phyloP scores from a whole-genome alignment of 768 basidiomycete genomes.

The Psilocybe azurescens region DNA sequence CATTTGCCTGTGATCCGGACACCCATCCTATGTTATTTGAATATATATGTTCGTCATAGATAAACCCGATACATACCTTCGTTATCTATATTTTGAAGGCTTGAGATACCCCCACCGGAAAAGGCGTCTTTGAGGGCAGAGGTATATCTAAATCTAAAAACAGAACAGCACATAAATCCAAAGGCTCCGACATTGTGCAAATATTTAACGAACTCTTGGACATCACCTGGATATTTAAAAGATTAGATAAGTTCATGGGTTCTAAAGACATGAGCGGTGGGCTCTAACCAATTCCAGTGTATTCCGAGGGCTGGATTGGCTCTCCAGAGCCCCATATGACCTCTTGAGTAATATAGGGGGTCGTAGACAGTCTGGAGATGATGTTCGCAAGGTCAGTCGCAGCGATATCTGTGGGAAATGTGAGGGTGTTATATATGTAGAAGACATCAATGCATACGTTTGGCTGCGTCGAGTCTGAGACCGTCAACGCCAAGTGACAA shows the following conservation, averaged over 20 bases:
- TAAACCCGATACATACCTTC: slow-evolving; percentile 37
- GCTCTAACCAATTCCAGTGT: slow-evolving; percentile 50
- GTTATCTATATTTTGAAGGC: slow-evolving; percentile 55
- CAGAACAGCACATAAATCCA: not conserved
- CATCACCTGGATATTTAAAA: slow-evolving; percentile 46
- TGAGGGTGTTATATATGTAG: not conserved
- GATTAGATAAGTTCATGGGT: not conserved
- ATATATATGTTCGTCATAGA: not conserved
- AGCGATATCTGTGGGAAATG: slow-evolving; percentile 50
- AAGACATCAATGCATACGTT: slow-evolving; percentile 46
- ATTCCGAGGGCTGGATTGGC: slow-evolving; percentile 60
- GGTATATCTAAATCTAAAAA: slow-evolving; percentile 63
- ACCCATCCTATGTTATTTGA: slow-evolving; percentile 55
- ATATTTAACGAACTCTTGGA: slow-evolving; percentile 57
- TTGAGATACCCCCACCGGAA: slow-evolving; percentile 52
- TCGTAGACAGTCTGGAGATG: slow-evolving; percentile 41
- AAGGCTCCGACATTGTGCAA: not conserved
- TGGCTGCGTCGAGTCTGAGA: slow-evolving; percentile 66
- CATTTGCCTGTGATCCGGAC: slow-evolving; percentile 55
- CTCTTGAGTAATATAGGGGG: slow-evolving; percentile 70
- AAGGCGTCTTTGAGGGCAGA: slow-evolving; percentile 57
- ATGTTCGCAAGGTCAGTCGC: slow-evolving; percentile 61
- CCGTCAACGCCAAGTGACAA: slow-evolving; percentile 67
- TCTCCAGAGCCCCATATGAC: slow-evolving; percentile 57
- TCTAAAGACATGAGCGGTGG: not conserved